Conservation (phyloP, 345 rosid species). For the Eucalyptus regnans region DNA sequence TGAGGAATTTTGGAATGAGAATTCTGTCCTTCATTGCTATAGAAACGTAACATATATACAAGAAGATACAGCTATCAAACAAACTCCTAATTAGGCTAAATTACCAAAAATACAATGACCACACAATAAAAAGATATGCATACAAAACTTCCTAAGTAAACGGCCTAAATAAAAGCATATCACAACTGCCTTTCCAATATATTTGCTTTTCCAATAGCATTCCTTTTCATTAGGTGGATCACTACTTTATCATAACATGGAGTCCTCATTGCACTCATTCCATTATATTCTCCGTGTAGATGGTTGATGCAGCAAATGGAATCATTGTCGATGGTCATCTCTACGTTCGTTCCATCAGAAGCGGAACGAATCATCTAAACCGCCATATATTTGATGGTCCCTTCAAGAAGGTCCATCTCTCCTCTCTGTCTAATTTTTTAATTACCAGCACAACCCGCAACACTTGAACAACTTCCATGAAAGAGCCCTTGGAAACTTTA, state of each 20-base stretch:
- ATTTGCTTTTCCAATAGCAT: too few relatives aligned
- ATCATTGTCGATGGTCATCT: not conserved
- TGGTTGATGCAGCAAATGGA: not conserved
- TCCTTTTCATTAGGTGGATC: not conserved
- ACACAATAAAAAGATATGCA: too few relatives aligned
- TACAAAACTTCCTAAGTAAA: too few relatives aligned
- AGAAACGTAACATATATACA: too few relatives aligned
- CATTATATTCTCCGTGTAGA: not conserved
- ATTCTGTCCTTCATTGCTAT: too few relatives aligned
- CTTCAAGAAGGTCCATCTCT: not conserved
- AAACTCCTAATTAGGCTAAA: too few relatives aligned
- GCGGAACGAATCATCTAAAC: not conserved
- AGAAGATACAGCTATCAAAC: too few relatives aligned
- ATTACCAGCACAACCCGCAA: not conserved
- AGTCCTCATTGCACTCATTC: not conserved
- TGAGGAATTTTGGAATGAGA: too few relatives aligned
- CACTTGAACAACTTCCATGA: not conserved
- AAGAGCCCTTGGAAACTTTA: not conserved
- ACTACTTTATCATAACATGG: not conserved
- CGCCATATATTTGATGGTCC: not conserved
- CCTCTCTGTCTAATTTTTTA: not conserved
- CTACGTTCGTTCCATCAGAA: not conserved
- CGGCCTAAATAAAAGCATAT: too few relatives aligned
- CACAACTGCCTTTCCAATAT: too few relatives aligned
- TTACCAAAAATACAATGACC: too few relatives aligned